These are phyloP conservation scores for Boletus rubescentipes DNA, from an alignment of 768 basidiomycete genomes.

Conservation along the genomic window DNA sequence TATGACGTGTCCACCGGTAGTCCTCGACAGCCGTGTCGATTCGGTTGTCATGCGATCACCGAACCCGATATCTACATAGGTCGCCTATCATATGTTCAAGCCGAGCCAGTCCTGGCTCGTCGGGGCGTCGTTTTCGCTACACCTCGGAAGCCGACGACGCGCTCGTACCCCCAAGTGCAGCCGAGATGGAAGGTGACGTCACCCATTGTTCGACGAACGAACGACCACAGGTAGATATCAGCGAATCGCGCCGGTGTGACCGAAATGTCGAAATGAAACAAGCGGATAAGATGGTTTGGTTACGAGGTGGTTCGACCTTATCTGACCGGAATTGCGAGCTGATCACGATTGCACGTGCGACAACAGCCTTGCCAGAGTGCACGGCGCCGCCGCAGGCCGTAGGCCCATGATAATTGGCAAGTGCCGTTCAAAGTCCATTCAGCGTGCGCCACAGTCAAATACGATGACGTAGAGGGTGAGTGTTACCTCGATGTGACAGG, in stretches of 20 bases:
- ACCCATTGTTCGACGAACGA: neutral
- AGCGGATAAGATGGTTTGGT: too few species aligned
- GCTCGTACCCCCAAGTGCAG: neutral
- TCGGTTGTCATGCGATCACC: neutral
- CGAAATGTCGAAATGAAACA: slow-evolving; percentile 3
- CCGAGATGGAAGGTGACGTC: neutral
- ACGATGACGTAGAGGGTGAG: slow-evolving; percentile 13
- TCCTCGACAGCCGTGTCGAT: too few species aligned
- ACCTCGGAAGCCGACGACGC: neutral
- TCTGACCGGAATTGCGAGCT: neutral
- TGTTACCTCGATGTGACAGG: neutral
- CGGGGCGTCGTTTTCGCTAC: neutral
- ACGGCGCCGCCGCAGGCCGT: too few species aligned
- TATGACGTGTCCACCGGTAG: too few species aligned
- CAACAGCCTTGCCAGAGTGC: neutral
- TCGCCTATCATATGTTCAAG: neutral
- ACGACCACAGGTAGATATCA: neutral
- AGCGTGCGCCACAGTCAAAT: neutral
- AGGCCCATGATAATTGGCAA: too few species aligned
- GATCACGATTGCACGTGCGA: neutral
- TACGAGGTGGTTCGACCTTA: neutral
- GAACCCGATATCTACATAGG: neutral
- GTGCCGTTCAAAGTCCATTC: neutral
- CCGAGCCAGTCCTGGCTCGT: neutral
- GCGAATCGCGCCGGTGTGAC: neutral